Percentiles rank a stretch among this genome's conserved stretches.
phyloP scores from a whole-genome alignment of 2,329 filamentous ascomycete genomes.

The Aspergillus hortae region DNA sequence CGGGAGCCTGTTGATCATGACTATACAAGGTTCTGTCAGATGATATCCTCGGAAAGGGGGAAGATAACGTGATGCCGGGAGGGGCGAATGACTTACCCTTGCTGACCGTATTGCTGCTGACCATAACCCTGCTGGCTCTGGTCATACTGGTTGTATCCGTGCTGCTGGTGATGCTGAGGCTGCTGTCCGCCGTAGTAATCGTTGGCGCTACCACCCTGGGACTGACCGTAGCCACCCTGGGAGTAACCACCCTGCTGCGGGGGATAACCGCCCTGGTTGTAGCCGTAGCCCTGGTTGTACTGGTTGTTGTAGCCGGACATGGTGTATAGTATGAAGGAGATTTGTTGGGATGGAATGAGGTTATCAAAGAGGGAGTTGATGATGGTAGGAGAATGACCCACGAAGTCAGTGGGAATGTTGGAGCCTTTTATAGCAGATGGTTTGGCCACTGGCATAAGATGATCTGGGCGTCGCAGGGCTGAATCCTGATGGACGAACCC shows the following conservation, averaged over 20 bases:
- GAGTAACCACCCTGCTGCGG: conserved; percentile 19
- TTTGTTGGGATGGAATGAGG: conserved; percentile 2
- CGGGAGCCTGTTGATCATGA: conserved; percentile 30
- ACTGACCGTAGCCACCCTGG: conserved; percentile 18
- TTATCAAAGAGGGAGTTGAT: conserved; percentile 1
- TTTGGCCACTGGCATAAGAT: conserved; percentile 14
- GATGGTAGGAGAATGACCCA: conserved; percentile 1
- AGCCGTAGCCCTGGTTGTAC: conserved; percentile 25
- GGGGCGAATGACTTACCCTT: conserved; percentile 18
- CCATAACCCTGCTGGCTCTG: conserved; percentile 15
- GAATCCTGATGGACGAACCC: conserved; percentile 9
- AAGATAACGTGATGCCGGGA: background rate
- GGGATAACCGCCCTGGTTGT: conserved; percentile 23
- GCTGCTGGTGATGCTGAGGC: conserved; percentile 14
- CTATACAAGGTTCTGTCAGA: conserved; percentile 15
- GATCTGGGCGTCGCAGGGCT: conserved; percentile 14
- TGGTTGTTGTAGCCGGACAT: conserved; percentile 28
- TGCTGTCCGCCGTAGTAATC: conserved; percentile 20
- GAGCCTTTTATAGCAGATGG: conserved; percentile 12
- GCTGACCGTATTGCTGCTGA: conserved; percentile 17
- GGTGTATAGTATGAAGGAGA: conserved; percentile 8
- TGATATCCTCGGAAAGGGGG: background rate
- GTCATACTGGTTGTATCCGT: conserved; percentile 15
- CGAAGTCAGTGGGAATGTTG: conserved; percentile 2
- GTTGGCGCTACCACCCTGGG: conserved; percentile 17